Base-by-base conservation (phyloP, 2,329 filamentous ascomycete species). In the Bipolaris zeicola region DNA sequence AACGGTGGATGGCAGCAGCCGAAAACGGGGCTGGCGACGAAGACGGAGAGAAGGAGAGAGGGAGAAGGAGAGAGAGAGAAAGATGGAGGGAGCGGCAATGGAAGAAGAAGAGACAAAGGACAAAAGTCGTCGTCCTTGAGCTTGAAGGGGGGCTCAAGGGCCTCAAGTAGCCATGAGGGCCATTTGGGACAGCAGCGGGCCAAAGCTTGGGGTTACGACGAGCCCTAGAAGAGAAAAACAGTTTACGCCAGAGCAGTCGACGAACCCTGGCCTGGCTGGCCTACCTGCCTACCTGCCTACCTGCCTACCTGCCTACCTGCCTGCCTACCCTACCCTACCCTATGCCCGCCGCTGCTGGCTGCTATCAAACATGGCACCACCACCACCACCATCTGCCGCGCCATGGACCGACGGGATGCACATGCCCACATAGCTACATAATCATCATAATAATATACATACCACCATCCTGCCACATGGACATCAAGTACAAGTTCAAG, bases 131-230 rank as follows among this genome's bases (percentile, higher is more conserved):
- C 64, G 58, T 60, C 51, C 57, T 41, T 31, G 31, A 44, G 42
- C 26, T 46, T 38, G 50, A 55, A 52, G 61, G 52, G 58, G 57
- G 61, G 61, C 50, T 51, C 52, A 34, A 55, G 49, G 58, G 58
- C 61, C 49, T 72, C 66, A 67, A 60, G 68, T 61, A 61, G 56
- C 28, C 69, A 71, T 74, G 34, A 45, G 70, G 67, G 61, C 63
- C 60, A 71, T 69, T 68, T 68, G 70, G 68, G 64, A 70, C 63
- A 68, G 66, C 67, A 68, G 54, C 54, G 54, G 68, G 66, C 67
- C 66, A 68, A 68, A 67, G 68, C 66, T 66, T 67, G 63, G 61
- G 69, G 69, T 72, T 70, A 71, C 70, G 69, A 73, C 69, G 59
- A 71, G 64, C 59, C 60, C 53, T 56, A 60, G 57, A 57, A 57